Percentiles rank a stretch among this genome's conserved stretches.
phyloP scores from a whole-genome alignment of 2,329 filamentous ascomycete species.

The Aureobasidium zeae region DNA sequence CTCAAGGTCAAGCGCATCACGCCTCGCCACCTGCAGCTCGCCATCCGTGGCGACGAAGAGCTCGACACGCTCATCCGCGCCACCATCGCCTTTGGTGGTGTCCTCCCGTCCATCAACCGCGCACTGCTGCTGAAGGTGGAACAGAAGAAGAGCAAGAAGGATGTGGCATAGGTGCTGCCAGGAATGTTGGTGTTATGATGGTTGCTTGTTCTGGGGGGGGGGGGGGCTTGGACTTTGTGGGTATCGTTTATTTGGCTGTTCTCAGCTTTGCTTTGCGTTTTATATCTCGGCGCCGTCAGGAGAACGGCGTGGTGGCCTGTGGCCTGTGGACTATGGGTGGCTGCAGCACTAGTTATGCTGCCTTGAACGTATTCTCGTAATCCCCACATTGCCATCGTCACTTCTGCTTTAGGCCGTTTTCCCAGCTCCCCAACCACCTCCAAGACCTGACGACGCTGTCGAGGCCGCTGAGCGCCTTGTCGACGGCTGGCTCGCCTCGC shows the following conservation, averaged over 20 bases:
- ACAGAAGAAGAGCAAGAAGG: slow-evolving; percentile 76
- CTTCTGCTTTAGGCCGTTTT: slow-evolving; percentile 19
- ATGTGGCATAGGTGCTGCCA: not conserved
- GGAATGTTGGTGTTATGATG: not conserved
- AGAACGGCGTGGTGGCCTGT: slow-evolving; percentile 4
- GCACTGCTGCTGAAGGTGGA: slow-evolving; percentile 91
- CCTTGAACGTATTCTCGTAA: slow-evolving; percentile 8
- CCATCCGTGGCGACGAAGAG: slow-evolving; percentile 97
- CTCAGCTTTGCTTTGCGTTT: not conserved
- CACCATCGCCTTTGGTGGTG: slow-evolving; percentile 97
- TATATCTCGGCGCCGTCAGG: slow-evolving; percentile 11
- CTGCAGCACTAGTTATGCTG: slow-evolving; percentile 15
- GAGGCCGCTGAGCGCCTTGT: slow-evolving; percentile 51
- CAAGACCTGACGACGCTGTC: slow-evolving; percentile 49
- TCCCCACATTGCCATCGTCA: not conserved
- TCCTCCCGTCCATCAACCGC: slow-evolving; percentile 97
- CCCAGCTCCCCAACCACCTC: slow-evolving; percentile 44
- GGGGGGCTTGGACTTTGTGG: slow-evolving; percentile 3
- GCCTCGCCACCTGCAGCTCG: slow-evolving; percentile 91
- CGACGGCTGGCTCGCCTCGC: slow-evolving; percentile 41
- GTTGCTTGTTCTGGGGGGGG: slow-evolving; percentile 6
- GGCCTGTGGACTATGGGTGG: not conserved
- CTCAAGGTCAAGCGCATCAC: slow-evolving; percentile 99
- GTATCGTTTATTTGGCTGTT: slow-evolving; percentile 10
- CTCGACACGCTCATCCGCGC: slow-evolving; percentile 94